Evolutionary conservation across 768 basidiomycete species (phyloP).

Genomic region (Heimioporus sp.): DNA sequence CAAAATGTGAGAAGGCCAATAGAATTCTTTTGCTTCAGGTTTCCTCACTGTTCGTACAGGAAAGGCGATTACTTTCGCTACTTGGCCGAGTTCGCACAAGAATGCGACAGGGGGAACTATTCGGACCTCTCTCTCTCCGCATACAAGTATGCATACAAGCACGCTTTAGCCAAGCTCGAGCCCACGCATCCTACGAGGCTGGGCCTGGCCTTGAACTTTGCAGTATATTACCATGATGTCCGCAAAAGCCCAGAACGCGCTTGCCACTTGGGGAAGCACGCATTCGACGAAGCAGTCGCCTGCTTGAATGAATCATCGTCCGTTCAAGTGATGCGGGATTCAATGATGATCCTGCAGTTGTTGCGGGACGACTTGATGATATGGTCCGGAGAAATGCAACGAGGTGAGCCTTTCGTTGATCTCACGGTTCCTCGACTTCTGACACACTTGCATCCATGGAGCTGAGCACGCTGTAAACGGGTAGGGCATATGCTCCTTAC

Average conservation of each 20-base stretch:
- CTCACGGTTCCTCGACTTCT: constrained; percentile 5
- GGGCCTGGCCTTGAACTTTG: constrained; percentile 88
- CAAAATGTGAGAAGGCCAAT: constrained; percentile 63
- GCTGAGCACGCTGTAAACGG: constrained; percentile 20
- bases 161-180: constrained; percentile 70
- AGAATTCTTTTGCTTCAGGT: neutral
- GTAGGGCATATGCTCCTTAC: constrained; percentile 5
- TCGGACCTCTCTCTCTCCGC: constrained; percentile 78
- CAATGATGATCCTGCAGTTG: constrained; percentile 80
- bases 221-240: constrained; percentile 92
- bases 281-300: constrained; percentile 86
- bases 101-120: constrained; percentile 63
- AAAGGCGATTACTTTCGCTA: constrained; percentile 92
- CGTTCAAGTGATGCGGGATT: constrained; percentile 56
- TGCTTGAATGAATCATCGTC: constrained; percentile 49
- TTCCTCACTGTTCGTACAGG: constrained; percentile 39
- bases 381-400: constrained; percentile 76
- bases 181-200: constrained; percentile 84
- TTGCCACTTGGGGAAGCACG: constrained; percentile 87
- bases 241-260: constrained; percentile 82
- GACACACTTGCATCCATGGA: constrained; percentile 15
- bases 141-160: constrained; percentile 84
- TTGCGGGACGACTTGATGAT: constrained; percentile 82
- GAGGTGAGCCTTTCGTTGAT: constrained; percentile 27
- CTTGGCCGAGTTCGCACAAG: constrained; percentile 80